Conservation (phyloP, 352 stramenopile genomes). For the Phytophthora pluvialis region DNA sequence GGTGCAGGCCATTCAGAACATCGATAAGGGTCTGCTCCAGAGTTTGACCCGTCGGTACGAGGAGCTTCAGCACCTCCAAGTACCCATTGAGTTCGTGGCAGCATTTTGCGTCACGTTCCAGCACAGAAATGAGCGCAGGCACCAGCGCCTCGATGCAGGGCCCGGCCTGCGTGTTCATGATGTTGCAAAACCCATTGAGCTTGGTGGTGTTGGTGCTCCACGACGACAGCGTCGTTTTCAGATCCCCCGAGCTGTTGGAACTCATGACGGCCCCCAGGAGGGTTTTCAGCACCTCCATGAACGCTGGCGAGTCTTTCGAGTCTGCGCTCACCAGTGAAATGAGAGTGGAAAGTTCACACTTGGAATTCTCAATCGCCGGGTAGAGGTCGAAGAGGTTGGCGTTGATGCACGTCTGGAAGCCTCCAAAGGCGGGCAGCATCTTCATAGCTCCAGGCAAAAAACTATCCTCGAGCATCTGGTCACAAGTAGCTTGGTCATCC, state of each 20-base stretch:
- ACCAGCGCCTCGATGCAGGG: slow-evolving; percentile 53
- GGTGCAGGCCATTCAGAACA: slow-evolving; percentile 58
- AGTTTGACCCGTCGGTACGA: slow-evolving; percentile 50
- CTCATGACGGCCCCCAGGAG: slow-evolving; percentile 35
- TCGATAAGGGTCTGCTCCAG: slow-evolving; percentile 46
- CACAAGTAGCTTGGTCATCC: slow-evolving; percentile 38
- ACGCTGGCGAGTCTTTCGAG: slow-evolving; percentile 34
- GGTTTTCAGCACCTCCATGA: slow-evolving; percentile 45
- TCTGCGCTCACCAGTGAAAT: slow-evolving; percentile 37
- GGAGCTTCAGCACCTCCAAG: slow-evolving; percentile 47
- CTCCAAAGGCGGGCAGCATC: slow-evolving; percentile 40
- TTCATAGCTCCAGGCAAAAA: slow-evolving; percentile 44
- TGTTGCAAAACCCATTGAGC: slow-evolving; percentile 49
- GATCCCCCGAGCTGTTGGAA: slow-evolving; percentile 20
- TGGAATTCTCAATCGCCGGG: slow-evolving; percentile 27
- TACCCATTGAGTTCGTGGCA: slow-evolving; percentile 53
- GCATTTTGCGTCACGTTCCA: slow-evolving; percentile 51
- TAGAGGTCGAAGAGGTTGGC: slow-evolving; percentile 52
- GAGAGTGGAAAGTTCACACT: slow-evolving; percentile 51
- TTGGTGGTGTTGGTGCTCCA: slow-evolving; percentile 49
- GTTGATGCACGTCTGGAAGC: slow-evolving; percentile 45
- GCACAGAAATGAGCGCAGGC: slow-evolving; percentile 43
- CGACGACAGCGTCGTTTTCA: slow-evolving; percentile 32
- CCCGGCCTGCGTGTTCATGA: slow-evolving; percentile 54
- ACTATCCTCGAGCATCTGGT: slow-evolving; percentile 37